Evolutionary conservation across 2,329 filamentous ascomycete genomes (phyloP).

Genomic region (Epichloe bromicola): DNA sequence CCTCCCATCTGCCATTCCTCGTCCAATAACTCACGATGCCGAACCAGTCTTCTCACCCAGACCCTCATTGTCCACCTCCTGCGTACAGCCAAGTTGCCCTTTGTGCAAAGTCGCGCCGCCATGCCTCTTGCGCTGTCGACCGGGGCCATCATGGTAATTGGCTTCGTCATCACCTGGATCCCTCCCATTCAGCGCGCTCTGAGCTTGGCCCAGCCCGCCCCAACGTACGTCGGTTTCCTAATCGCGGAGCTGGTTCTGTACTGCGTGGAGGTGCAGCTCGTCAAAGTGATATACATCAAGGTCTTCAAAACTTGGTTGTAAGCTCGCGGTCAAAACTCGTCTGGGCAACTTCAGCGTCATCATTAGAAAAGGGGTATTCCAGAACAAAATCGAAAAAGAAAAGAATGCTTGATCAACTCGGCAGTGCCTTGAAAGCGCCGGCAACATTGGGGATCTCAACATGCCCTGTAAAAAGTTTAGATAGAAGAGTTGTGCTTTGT

Average conservation of each 20-base stretch:
- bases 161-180: constrained; percentile 15
- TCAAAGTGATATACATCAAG: constrained; percentile 15
- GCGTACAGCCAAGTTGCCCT: constrained; percentile 15
- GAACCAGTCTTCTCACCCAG: constrained; percentile 13
- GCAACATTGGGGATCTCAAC: background rate
- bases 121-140: constrained; percentile 13
- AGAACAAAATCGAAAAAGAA: background rate
- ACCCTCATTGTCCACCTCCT: constrained; percentile 17
- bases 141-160: constrained; percentile 12
- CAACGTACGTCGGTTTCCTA: constrained; percentile 13
- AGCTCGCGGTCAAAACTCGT: background rate
- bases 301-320: constrained; percentile 15
- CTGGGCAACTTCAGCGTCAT: too few species aligned
- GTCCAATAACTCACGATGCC: background rate
- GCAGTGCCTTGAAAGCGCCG: background rate
- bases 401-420: background rate
- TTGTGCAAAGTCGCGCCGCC: constrained; percentile 13
- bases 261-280: constrained; percentile 14
- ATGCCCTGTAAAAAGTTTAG: background rate
- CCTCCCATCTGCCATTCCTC: background rate
- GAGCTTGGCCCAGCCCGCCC: constrained; percentile 10
- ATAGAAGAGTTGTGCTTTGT: background rate
- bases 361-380: background rate
- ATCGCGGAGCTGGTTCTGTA: constrained; percentile 13
- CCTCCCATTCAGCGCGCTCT: constrained; percentile 11